Base-by-base conservation (phyloP, 2,329 filamentous ascomycete species). In the Neophaeococcomyces mojaviensis region DNA sequence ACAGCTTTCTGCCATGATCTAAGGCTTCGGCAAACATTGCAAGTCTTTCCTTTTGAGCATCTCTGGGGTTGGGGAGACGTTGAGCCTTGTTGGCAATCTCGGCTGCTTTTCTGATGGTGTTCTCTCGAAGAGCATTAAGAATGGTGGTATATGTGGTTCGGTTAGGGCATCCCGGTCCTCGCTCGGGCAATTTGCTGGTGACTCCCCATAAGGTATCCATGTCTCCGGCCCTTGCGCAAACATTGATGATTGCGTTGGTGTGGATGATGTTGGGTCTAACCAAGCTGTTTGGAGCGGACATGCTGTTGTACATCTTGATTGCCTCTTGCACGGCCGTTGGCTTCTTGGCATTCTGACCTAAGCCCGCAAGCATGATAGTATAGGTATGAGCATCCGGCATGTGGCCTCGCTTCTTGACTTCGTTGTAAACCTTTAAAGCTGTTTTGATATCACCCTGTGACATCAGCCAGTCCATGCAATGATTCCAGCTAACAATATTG, bases 371-470 rank as follows among this genome's bases (percentile, higher is more conserved):
- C 48, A 97, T 77, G 48, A 86, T 81, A 15, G 86, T 92, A 61
- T 86, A 96, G 0, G 92, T 96, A 57, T 83, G 78, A 3, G 79
- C 76, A 61, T 89, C 90, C 1, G 92, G 90, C 20, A 77, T 72
- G 58, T 94, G 84, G 4, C 74, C 82, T 50, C 88, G 78, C 68
- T 97, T 97, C 69, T 97, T 98, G 90, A 98, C 97, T 84, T 97
- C 90, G 64, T 96, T 95, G 68, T 81, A 96, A n/a, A 88, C 71
- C 66, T 85, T 88, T 47, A 94, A 67, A 15, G 86, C 89, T 16
- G 71, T 68, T 49, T 74, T 73, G 28, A 88, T 64, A 42, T 74
- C 73, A 34, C 77, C 71, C 19, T 79, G 70, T 34, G 74, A 66
- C 62, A 96, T 68, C 51, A 79, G 71, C 63, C 88, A 79, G 47